Percentiles rank a stretch among this genome's conserved stretches.
phyloP scores from a whole-genome alignment of 225 moss, liverwort and hornwort genomes.

The Lunularia cruciata region DNA sequence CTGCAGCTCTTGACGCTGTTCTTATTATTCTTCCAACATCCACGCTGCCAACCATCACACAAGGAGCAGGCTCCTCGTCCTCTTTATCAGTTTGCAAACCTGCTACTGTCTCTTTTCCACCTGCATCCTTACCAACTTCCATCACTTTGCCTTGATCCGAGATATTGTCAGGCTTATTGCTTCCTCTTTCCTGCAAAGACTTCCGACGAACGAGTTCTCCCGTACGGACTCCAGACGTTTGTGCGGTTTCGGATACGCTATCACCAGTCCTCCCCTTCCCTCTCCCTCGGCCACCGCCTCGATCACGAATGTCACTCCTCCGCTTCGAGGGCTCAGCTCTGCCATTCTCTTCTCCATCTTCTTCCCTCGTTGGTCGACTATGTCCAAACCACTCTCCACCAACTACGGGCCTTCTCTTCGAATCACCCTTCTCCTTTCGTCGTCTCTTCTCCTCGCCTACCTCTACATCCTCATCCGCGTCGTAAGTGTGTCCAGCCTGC shows the following conservation, averaged over 20 bases:
- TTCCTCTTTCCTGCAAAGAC: conserved; percentile 49
- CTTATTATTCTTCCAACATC: conserved; percentile 70
- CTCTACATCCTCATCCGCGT: conserved; percentile 88
- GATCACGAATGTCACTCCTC: conserved; percentile 66
- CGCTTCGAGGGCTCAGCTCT: conserved; percentile 86
- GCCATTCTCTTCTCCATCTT: conserved; percentile 74
- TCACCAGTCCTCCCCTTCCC: conserved; percentile 69
- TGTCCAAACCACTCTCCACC: conserved; percentile 63
- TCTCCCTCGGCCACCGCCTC: conserved; percentile 75
- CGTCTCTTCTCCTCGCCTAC: conserved; percentile 81
- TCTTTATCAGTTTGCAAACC: conserved; percentile 61
- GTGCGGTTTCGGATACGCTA: conserved; percentile 48
- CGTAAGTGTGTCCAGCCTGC: conserved; percentile 63
- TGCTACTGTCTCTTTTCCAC: conserved; percentile 12
- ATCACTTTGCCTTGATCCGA: conserved; percentile 32
- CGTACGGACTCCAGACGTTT: conserved; percentile 43
- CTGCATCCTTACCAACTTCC: conserved; percentile 35
- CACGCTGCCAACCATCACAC: conserved; percentile 72
- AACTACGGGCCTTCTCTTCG: conserved; percentile 57
- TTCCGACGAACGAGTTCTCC: conserved; percentile 49
- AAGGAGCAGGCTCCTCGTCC: conserved; percentile 41
- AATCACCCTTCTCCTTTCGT: conserved; percentile 81
- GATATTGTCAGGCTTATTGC: conserved; percentile 38
- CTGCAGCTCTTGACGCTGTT: conserved; percentile 82
- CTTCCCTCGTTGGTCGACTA: conserved; percentile 70